Conservation (phyloP, 306 rosid species). For the Psophocarpus tetragonolobus region DNA sequence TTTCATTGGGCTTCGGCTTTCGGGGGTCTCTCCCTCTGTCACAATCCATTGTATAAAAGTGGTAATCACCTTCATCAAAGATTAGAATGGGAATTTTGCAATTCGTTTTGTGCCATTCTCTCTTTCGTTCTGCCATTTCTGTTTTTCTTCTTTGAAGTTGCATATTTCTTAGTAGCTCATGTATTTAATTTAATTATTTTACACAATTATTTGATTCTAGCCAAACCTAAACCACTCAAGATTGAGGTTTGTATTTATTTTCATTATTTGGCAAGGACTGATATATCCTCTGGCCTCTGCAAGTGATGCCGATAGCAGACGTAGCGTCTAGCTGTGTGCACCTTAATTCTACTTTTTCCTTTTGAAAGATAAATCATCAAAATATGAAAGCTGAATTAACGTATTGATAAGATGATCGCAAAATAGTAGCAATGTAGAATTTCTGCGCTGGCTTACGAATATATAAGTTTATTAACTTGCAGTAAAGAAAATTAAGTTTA, state of each 20-base stretch:
- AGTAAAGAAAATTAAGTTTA: no score
- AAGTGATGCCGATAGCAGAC: neutral
- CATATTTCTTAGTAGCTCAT: slow-evolving; percentile 15
- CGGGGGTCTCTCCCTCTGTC: no score
- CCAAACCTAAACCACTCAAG: neutral
- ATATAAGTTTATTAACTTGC: no score
- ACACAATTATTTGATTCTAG: slow-evolving; percentile 17
- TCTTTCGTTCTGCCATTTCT: no score
- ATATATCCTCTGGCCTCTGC: neutral
- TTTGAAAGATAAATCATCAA: neutral
- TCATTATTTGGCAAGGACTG: neutral
- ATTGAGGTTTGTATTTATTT: neutral
- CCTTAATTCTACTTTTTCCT: neutral
- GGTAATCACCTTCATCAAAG: no score
- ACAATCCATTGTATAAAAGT: no score
- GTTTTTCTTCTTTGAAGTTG: no score
- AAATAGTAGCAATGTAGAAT: neutral
- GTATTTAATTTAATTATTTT: slow-evolving; percentile 20
- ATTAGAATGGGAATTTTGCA: no score
- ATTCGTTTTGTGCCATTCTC: no score
- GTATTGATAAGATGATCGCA: neutral
- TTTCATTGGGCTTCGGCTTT: no score
- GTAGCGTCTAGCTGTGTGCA: neutral
- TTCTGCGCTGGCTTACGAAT: no score
- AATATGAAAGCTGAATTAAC: neutral